Conservation (phyloP, 345 rosid genomes). For the Sisymbrium irio region DNA sequence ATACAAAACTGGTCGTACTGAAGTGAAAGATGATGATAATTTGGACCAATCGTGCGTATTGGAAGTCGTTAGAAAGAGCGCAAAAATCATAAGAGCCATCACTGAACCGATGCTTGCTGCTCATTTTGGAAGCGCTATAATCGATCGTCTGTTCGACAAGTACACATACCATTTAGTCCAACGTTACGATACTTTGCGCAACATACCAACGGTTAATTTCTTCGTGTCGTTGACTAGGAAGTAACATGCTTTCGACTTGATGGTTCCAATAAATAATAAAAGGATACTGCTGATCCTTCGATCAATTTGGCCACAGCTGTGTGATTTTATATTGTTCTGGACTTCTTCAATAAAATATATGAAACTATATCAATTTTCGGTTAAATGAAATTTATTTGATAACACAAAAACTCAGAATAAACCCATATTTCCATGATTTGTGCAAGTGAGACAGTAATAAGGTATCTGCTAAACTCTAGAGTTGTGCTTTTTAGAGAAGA, state of each 20-base stretch:
- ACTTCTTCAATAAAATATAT: too few relatives aligned
- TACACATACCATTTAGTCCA: background rate
- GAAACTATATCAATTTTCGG: too few relatives aligned
- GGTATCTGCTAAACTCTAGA: too few relatives aligned
- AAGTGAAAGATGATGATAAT: background rate
- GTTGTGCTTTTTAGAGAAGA: too few relatives aligned
- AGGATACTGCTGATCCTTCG: too few relatives aligned
- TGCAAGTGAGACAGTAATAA: too few relatives aligned
- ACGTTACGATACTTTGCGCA: background rate
- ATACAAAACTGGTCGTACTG: background rate
- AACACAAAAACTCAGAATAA: too few relatives aligned
- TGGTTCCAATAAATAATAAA: background rate
- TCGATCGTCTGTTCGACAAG: background rate
- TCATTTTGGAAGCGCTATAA: background rate
- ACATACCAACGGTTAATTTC: background rate
- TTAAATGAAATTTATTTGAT: too few relatives aligned
- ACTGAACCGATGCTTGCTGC: background rate
- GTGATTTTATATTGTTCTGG: too few relatives aligned
- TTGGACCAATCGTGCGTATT: background rate
- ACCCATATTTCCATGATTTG: too few relatives aligned
- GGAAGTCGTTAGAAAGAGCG: background rate
- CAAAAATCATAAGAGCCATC: background rate
- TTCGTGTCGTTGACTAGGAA: background rate
- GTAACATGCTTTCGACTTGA: background rate
- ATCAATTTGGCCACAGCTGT: too few relatives aligned